phyloP scores from a whole-genome alignment of 345 rosid species.

The Trapa incisa region DNA sequence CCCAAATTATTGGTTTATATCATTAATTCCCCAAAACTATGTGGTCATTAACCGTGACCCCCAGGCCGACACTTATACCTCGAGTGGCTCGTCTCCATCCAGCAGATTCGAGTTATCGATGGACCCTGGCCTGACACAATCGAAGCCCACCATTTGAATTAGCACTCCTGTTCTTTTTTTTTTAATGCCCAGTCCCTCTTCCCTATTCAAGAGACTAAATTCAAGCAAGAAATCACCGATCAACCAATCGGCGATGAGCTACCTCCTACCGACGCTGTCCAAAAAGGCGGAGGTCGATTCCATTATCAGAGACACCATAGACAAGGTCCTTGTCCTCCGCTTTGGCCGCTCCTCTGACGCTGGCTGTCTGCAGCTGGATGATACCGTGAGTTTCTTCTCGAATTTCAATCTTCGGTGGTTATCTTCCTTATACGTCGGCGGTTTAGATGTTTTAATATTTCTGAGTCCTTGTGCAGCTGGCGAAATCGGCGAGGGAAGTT shows the following conservation, averaged over 20 bases:
- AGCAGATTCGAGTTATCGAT: too few species aligned
- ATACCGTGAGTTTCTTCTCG: slow-evolving; percentile 22
- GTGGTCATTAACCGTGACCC: too few species aligned
- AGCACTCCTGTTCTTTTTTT: too few species aligned
- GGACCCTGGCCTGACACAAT: too few species aligned
- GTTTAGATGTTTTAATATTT: background rate
- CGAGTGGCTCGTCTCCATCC: too few species aligned
- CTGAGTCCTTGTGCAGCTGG: slow-evolving; percentile 26
- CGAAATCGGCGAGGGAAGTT: slow-evolving; percentile 60
- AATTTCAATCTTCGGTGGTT: background rate
- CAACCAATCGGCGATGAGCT: slow-evolving; percentile 28
- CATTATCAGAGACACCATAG: too few species aligned
- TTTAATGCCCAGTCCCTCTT: too few species aligned
- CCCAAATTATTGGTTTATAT: too few species aligned
- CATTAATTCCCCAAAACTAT: too few species aligned
- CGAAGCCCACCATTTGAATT: too few species aligned
- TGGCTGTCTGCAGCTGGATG: slow-evolving; percentile 63
- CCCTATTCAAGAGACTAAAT: too few species aligned
- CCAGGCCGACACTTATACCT: too few species aligned
- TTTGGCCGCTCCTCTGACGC: slow-evolving; percentile 62
- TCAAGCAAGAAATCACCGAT: background rate
- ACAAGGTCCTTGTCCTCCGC: slow-evolving; percentile 55
- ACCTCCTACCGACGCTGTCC: slow-evolving; percentile 31
- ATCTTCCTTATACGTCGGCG: background rate
- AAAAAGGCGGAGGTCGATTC: slow-evolving; percentile 51